Conservation (phyloP, 805 yeast genomes). For the Aciculoconidium aculeatum region DNA sequence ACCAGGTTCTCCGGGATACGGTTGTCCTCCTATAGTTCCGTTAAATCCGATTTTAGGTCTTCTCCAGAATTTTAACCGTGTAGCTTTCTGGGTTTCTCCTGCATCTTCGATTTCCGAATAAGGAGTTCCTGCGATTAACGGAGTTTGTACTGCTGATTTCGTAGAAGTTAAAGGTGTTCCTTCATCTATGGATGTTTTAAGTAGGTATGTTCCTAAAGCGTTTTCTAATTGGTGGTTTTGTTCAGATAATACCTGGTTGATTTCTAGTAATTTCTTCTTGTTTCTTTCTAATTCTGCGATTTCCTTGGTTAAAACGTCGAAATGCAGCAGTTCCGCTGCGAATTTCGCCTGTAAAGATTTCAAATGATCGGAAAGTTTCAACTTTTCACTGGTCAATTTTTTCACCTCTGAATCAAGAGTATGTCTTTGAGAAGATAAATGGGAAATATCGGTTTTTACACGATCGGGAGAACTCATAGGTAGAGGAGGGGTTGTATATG, state of each 20-base stretch:
- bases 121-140: slow-evolving; percentile 10
- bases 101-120: slow-evolving; percentile 11
- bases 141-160: no score
- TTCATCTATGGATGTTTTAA: no score
- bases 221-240: slow-evolving; percentile 14
- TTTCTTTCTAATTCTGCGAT: slow-evolving; percentile 44
- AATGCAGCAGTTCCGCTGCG: slow-evolving; percentile 34
- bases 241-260: slow-evolving; percentile 19
- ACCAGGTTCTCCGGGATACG: not conserved
- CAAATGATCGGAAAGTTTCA: slow-evolving; percentile 26
- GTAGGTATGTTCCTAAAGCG: slow-evolving; percentile 2
- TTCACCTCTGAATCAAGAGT: slow-evolving; percentile 6
- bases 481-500: slow-evolving; percentile 41
- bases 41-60: slow-evolving; percentile 32
- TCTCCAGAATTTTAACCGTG: slow-evolving; percentile 41
- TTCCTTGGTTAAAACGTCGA: slow-evolving; percentile 42
- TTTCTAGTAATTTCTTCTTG: slow-evolving; percentile 37
- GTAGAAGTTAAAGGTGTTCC: no score
- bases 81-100: slow-evolving; percentile 35
- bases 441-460: no score
- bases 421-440: slow-evolving; percentile 4
- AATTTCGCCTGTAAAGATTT: slow-evolving; percentile 39
- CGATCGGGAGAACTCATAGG: slow-evolving; percentile 28
- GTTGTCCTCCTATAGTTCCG: not conserved
- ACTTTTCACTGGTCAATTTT: slow-evolving; percentile 23